phyloP scores from a whole-genome alignment of 2,329 filamentous ascomycete species.

The Paraphoma chrysanthemicola region DNA sequence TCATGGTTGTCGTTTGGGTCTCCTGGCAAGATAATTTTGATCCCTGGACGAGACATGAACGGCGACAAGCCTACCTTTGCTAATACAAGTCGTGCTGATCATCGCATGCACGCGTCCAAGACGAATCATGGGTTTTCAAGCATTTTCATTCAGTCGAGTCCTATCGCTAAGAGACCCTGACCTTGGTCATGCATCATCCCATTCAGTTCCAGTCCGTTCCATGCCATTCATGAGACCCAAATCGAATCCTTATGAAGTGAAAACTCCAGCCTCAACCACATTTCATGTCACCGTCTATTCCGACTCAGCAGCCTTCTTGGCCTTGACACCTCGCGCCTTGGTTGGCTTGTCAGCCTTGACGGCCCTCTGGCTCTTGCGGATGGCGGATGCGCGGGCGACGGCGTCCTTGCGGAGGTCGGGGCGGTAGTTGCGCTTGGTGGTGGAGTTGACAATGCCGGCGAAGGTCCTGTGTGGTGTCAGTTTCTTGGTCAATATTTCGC shows the following conservation, averaged over 20 bases:
- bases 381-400: conserved; percentile 84
- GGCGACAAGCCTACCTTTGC: too few species aligned
- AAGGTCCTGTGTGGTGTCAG: conserved; percentile 68
- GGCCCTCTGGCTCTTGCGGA: conserved; percentile 79
- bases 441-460: conserved; percentile 82
- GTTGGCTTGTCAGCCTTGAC: conserved; percentile 76
- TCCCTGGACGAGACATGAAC: too few species aligned
- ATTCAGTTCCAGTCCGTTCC: neutral
- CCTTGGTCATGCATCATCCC: conserved; percentile 18
- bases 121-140: conserved; percentile 23
- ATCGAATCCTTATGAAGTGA: conserved; percentile 26
- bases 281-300: conserved; percentile 31
- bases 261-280: conserved; percentile 15
- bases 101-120: too few species aligned
- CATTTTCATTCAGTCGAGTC: conserved; percentile 24
- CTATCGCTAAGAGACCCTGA: conserved; percentile 16
- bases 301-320: conserved; percentile 67
- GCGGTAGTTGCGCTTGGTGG: conserved; percentile 85
- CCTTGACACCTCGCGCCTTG: conserved; percentile 83
- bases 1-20: too few species aligned
- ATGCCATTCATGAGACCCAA: conserved; percentile 16
- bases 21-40: too few species aligned
- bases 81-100: too few species aligned
- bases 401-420: conserved; percentile 64
- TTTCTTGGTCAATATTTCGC: neutral